These are phyloP conservation scores for Spiromastix sp. DNA, from an alignment of 2,329 filamentous ascomycete species.

Conservation along the genomic window DNA sequence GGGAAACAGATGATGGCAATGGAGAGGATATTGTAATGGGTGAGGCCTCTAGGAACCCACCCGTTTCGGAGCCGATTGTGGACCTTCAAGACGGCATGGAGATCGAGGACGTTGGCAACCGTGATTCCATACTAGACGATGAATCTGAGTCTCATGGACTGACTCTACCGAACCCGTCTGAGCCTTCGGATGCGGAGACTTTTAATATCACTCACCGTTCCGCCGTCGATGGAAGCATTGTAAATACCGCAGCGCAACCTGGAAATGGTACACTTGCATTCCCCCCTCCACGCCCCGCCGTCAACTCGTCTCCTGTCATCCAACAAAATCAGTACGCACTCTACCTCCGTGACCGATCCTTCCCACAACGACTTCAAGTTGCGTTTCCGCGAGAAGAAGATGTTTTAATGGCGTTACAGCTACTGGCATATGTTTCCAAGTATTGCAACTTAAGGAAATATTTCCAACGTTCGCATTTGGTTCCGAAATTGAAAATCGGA, in stretches of 20 bases:
- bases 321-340: slow-evolving; percentile 63
- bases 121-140: slow-evolving; percentile 64
- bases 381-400: slow-evolving; percentile 96
- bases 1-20: slow-evolving; percentile 76
- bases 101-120: slow-evolving; percentile 79
- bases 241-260: slow-evolving; percentile 58
- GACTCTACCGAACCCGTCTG: slow-evolving; percentile 67
- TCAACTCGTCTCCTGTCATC: slow-evolving; percentile 61
- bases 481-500: slow-evolving; percentile 83
- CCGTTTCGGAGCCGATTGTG: slow-evolving; percentile 57
- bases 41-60: slow-evolving; percentile 45
- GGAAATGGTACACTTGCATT: slow-evolving; percentile 59
- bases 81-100: slow-evolving; percentile 74
- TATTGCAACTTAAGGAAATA: slow-evolving; percentile 94
- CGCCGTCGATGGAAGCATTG: slow-evolving; percentile 73
- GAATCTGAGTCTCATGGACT: slow-evolving; percentile 62
- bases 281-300: slow-evolving; percentile 53
- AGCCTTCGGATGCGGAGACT: slow-evolving; percentile 75
- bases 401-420: slow-evolving; percentile 92
- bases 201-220: slow-evolving; percentile 90
- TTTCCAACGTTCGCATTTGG: slow-evolving; percentile 89
- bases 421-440: slow-evolving; percentile 95
- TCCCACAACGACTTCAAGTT: slow-evolving; percentile 63
- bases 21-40: slow-evolving; percentile 70
- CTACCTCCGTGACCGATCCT: slow-evolving; percentile 66